Conservation (phyloP, 352 stramenopile species). For the Elongisporangium prolatum region DNA sequence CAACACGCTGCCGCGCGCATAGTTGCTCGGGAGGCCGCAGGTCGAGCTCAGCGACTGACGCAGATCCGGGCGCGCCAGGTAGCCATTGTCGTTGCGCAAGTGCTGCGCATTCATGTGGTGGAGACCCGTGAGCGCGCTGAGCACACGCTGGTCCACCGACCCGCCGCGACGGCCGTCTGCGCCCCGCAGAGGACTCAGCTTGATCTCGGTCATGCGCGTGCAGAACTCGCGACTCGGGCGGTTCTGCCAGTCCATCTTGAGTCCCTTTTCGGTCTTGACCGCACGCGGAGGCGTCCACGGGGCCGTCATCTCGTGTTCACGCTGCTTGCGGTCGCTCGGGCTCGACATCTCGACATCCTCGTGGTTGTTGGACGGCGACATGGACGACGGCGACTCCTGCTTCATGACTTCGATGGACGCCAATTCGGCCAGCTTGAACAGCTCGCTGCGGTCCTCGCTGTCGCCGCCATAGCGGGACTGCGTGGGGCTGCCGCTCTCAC, state of each 20-base stretch:
- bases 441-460: conserved; percentile 36
- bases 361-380: background rate
- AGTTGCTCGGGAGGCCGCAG: background rate
- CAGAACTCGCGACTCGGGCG: conserved; percentile 39
- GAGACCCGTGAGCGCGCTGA: conserved; percentile 40
- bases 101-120: conserved; percentile 54
- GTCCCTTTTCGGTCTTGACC: conserved; percentile 7
- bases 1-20: background rate
- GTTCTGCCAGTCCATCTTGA: conserved; percentile 6
- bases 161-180: conserved; percentile 30
- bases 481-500: conserved; percentile 21
- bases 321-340: conserved; percentile 18
- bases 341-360: background rate
- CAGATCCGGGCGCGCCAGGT: conserved; percentile 18
- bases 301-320: conserved; percentile 21
- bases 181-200: conserved; percentile 50
- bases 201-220: conserved; percentile 57
- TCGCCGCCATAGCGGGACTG: conserved; percentile 28
- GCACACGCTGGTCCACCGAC: conserved; percentile 11
- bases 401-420: conserved; percentile 77
- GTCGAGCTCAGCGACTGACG: conserved; percentile 3
- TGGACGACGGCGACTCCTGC: conserved; percentile 28
- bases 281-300: background rate
- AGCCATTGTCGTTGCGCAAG: conserved; percentile 13
- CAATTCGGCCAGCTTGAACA: conserved; percentile 72